A percentile compares a stretch with the other conserved stretches of the same genome.
These are phyloP conservation scores for California macrophylla DNA, from an alignment of 441 rosid genomes.

Conservation along the genomic window DNA sequence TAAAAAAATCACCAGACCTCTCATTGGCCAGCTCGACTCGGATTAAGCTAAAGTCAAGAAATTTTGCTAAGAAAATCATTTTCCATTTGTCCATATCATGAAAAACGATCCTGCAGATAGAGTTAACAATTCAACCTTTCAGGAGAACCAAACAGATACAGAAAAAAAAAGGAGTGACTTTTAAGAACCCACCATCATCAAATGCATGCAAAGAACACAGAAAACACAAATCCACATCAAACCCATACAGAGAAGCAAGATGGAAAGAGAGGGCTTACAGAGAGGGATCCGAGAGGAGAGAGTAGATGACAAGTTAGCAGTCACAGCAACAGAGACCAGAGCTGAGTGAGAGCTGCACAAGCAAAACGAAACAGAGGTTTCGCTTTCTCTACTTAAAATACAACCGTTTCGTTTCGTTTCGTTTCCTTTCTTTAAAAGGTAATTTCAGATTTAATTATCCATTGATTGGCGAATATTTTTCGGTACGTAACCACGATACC, in stretches of 20 bases:
- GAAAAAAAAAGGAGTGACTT: neutral
- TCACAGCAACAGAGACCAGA: neutral
- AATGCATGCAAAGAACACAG: neutral
- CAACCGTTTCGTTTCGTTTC: constrained; percentile 23
- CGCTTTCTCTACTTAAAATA: constrained; percentile 20
- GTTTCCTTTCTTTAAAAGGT: neutral
- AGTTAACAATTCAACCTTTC: neutral
- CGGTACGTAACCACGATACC: constrained; percentile 5
- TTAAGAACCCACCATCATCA: neutral
- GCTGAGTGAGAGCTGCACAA: constrained; percentile 2
- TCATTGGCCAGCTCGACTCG: neutral
- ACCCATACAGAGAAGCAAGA: neutral
- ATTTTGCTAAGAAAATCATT: neutral
- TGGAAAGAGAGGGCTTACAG: neutral
- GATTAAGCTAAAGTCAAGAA: neutral
- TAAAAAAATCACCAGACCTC: neutral
- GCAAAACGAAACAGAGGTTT: constrained; percentile 19
- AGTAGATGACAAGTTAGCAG: neutral
- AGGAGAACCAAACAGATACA: neutral
- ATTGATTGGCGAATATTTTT: neutral
- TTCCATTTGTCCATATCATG: neutral
- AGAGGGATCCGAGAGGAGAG: neutral
- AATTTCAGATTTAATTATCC: neutral
- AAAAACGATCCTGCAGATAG: neutral
- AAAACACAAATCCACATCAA: neutral